These are phyloP conservation scores for Wallacemonas collosoma DNA, from an alignment of 208 protist genomes.

Conservation along the genomic window DNA sequence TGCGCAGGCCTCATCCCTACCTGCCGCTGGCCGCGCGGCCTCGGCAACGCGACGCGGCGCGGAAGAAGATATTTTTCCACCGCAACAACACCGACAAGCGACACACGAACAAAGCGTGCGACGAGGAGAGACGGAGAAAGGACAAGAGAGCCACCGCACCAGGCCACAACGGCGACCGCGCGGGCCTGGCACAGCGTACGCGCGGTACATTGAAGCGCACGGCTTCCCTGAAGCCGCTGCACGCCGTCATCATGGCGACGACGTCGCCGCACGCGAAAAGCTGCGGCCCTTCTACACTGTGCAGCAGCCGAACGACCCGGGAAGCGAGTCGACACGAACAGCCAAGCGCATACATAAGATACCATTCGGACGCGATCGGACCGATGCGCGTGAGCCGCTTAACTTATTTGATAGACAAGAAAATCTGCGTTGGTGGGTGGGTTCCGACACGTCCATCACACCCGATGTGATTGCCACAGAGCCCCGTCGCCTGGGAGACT, in stretches of 20 bases:
- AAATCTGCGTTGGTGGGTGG: neutral
- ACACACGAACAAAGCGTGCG: no score
- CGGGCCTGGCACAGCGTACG: conserved; percentile 43
- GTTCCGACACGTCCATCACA: neutral
- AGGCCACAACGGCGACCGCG: conserved; percentile 24
- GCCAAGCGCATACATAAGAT: neutral
- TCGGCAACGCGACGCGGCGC: no score
- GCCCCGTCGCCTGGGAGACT: no score
- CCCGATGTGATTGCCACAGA: no score
- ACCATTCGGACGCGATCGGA: conserved; percentile 5
- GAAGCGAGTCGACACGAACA: neutral
- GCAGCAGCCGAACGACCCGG: neutral
- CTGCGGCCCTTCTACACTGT: conserved; percentile 14
- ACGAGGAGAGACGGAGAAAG: no score
- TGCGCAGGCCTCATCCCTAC: neutral
- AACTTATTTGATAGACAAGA: conserved; percentile 13
- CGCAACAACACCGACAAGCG: no score
- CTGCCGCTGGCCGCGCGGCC: neutral
- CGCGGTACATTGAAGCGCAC: conserved; percentile 32
- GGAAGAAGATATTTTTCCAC: no score
- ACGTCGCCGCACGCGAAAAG: conserved; percentile 1
- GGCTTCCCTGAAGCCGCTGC: conserved; percentile 41
- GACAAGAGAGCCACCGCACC: no score
- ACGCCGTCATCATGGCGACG: conserved; percentile 10
- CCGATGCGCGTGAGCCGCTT: conserved; percentile 7